Base-by-base conservation (phyloP, 257 asterid species). In the Ocimum tenuiflorum region DNA sequence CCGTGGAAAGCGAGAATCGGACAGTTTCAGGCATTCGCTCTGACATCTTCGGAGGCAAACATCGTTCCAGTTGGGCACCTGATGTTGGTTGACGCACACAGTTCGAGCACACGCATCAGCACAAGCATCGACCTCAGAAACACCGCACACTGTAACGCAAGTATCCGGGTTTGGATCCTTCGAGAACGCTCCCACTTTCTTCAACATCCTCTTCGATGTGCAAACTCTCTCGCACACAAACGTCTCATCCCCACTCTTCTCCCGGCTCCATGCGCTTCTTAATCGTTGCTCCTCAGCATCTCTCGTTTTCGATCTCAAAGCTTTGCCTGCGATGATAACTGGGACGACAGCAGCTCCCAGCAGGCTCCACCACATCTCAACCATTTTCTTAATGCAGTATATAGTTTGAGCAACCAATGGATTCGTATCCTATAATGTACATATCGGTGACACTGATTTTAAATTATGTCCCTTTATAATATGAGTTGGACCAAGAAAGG, bases 141-240 rank as follows among this genome's bases (percentile, higher is more conserved):
- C 99, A 23, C 99, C 99, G 49, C 99, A 92, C 6, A 92, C 99
- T 1, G 96, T 92, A 6, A 86, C 94, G 63, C 99, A 92, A 0
- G 99, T 86, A 59, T 86, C 96, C 0, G 90, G 94, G 71, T 83
- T 82, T 8, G 99, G 96, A 64, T 94, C 99, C 55, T 94, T 94
- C 20, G 99, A 86, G 79, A 94, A 90, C 6, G 95, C 81, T 8
- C 99, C 96, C 0, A 94, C 95, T 79, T 86, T 94, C 80, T 94
- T 94, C 73, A 90, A 74, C 97, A 94, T 94, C 60, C 99, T 86
- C 68, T 94, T 90, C 0, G 97, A 90, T 3, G 97, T 94, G 59
- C 97, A 94, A 36, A 94, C 99, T 58, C 99, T 76, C 81, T 94
- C 99, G 19, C 95, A 94, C n/a, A 88, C 92, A 65, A 94, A 94